Percentiles rank a stretch among this genome's conserved stretches.
Conservation (phyloP, 306 rosid species). For the Hippophae tibetana region DNA sequence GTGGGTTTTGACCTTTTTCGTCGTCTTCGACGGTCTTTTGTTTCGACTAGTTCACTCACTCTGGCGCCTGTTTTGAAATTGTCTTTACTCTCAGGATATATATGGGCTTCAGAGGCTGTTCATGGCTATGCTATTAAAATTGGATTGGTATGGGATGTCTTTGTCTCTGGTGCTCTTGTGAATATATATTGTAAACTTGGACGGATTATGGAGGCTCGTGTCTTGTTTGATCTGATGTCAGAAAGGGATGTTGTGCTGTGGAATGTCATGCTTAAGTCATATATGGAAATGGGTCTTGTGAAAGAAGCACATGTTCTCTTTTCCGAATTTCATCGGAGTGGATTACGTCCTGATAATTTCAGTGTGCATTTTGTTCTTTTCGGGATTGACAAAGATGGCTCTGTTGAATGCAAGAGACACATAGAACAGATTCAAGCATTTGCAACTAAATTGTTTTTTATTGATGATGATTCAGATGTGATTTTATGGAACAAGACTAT, state of each 20-base stretch:
- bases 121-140: slow-evolving; percentile 63
- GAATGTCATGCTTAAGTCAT: slow-evolving; percentile 74
- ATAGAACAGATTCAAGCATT: slow-evolving; percentile 61
- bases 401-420: slow-evolving; percentile 26
- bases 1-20: slow-evolving; percentile 51
- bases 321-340: slow-evolving; percentile 46
- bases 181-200: slow-evolving; percentile 51
- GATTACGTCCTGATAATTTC: slow-evolving; percentile 39
- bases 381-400: slow-evolving; percentile 27
- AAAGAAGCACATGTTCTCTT: slow-evolving; percentile 43
- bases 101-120: slow-evolving; percentile 44
- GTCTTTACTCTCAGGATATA: slow-evolving; percentile 32
- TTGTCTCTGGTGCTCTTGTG: slow-evolving; percentile 63
- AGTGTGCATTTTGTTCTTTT: slow-evolving; percentile 38
- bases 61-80: slow-evolving; percentile 63
- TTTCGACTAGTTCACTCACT: slow-evolving; percentile 46
- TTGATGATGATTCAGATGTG: slow-evolving; percentile 28
- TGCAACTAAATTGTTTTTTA: slow-evolving; percentile 31
- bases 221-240: slow-evolving; percentile 56
- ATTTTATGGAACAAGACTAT: slow-evolving; percentile 54
- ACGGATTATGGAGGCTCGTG: slow-evolving; percentile 46
- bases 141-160: slow-evolving; percentile 55
- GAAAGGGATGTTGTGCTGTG: slow-evolving; percentile 63
- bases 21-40: slow-evolving; percentile 35
- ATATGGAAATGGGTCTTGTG: slow-evolving; percentile 36